phyloP scores from a whole-genome alignment of 1,284 basidiomycete genomes.

The Pascua sp. region DNA sequence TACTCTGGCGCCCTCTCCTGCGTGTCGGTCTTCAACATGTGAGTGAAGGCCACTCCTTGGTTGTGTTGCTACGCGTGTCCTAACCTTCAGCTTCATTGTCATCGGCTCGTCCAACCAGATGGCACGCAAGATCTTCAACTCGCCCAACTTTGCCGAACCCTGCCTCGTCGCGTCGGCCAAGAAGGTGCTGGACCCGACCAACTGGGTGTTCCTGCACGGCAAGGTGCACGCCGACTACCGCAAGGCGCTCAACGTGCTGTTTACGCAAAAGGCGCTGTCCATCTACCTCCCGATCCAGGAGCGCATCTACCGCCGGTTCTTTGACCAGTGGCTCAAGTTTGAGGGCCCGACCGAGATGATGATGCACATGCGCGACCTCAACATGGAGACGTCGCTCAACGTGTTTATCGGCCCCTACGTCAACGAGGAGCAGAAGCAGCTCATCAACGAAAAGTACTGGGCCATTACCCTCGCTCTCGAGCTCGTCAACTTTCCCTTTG shows the following conservation, averaged over 20 bases:
- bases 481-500: constrained; percentile 97
- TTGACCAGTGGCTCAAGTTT: constrained; percentile 62
- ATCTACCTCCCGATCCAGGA: constrained; percentile 89
- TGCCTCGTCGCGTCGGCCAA: constrained; percentile 93
- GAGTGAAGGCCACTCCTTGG: constrained; percentile 41
- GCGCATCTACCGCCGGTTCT: constrained; percentile 72
- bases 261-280: constrained; percentile 90
- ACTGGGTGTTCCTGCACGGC: constrained; percentile 98
- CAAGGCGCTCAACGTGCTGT: constrained; percentile 82
- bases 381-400: constrained; percentile 95
- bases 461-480: constrained; percentile 89
- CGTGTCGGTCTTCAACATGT: constrained; percentile 95
- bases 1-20: constrained; percentile 76
- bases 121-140: constrained; percentile 89
- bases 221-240: constrained; percentile 94
- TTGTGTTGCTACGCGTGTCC: not conserved
- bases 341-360: constrained; percentile 66
- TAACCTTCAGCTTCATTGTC: constrained; percentile 77
- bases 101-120: constrained; percentile 90
- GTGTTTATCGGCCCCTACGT: constrained; percentile 94
- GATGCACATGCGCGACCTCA: constrained; percentile 85
- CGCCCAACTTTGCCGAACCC: constrained; percentile 81
- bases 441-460: constrained; percentile 95
- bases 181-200: constrained; percentile 77
- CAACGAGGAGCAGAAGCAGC: constrained; percentile 67